These are phyloP conservation scores for Neofusicoccum parvum DNA, from an alignment of 2,329 filamentous ascomycete genomes.

Conservation along the genomic window DNA sequence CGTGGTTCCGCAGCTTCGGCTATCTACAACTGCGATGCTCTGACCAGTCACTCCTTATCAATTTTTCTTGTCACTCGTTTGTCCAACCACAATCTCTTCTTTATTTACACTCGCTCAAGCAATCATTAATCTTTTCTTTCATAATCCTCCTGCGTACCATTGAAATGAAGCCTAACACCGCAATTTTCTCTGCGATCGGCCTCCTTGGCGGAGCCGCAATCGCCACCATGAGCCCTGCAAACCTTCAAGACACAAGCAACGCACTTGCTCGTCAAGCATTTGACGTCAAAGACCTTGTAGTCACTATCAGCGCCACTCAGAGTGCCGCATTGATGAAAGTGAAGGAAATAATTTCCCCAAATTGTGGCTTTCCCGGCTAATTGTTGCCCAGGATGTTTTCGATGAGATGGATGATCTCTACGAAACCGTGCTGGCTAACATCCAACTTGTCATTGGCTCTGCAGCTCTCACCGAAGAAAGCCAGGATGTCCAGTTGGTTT, in stretches of 20 bases:
- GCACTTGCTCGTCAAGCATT: slow-evolving; percentile 3
- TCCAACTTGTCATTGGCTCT: not conserved
- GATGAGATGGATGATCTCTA: slow-evolving; percentile 19
- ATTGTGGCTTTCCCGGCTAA: no score
- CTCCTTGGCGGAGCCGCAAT: not conserved
- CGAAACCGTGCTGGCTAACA: slow-evolving; percentile 7
- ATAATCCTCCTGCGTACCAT: not conserved
- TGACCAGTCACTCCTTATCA: not conserved
- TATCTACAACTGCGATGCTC: not conserved
- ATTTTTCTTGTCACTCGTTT: not conserved
- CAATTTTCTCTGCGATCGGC: not conserved
- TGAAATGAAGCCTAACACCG: not conserved
- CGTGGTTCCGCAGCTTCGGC: not conserved
- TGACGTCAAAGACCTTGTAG: slow-evolving; percentile 18
- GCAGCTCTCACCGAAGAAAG: not conserved
- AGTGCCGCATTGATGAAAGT: slow-evolving; percentile 1
- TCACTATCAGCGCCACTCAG: not conserved
- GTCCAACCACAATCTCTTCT: no score
- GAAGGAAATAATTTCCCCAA: no score
- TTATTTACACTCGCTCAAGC: not conserved
- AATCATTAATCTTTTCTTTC: no score
- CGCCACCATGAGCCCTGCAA: slow-evolving; percentile 5
- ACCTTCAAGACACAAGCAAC: slow-evolving; percentile 6
- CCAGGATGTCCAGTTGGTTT: slow-evolving; percentile 10
- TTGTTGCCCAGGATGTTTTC: not conserved